phyloP scores from a whole-genome alignment of 2,329 filamentous ascomycete genomes.

The Colletotrichum sp. region DNA sequence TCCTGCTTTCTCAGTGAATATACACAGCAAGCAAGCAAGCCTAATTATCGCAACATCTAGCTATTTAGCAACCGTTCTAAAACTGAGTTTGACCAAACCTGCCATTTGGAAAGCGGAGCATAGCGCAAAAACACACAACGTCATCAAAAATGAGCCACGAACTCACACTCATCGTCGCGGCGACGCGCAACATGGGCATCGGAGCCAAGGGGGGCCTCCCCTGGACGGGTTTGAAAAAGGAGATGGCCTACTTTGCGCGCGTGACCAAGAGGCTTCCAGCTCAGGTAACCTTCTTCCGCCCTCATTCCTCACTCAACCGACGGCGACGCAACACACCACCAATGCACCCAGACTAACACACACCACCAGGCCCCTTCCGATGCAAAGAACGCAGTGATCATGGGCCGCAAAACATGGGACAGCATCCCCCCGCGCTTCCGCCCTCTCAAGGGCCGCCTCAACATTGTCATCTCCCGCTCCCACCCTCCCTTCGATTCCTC shows the following conservation, averaged over 20 bases:
- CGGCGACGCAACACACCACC: neutral
- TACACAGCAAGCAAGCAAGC: rapidly evolving
- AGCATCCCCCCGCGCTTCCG: slow-evolving; percentile 81
- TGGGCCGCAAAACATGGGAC: slow-evolving; percentile 98
- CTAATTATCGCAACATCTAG: neutral
- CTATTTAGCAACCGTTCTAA: neutral
- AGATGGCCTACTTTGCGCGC: slow-evolving; percentile 95
- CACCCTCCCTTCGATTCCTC: slow-evolving; percentile 26
- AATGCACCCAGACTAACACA: neutral
- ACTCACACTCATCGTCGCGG: slow-evolving; percentile 92
- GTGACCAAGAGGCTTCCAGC: slow-evolving; percentile 74
- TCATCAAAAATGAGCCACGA: slow-evolving; percentile 40
- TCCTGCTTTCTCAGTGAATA: neutral
- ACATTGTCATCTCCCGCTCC: slow-evolving; percentile 77
- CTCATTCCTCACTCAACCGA: neutral
- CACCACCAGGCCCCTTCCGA: slow-evolving; percentile 32
- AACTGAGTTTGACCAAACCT: neutral
- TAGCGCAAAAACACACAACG: neutral
- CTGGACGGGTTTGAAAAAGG: slow-evolving; percentile 86
- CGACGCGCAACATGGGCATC: slow-evolving; percentile 90
- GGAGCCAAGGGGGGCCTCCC: slow-evolving; percentile 80
- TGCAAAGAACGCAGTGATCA: slow-evolving; percentile 79
- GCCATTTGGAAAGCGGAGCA: neutral
- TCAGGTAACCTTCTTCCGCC: slow-evolving; percentile 33
- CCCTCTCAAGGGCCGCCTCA: slow-evolving; percentile 80